These are phyloP conservation scores for Blastomyces gilchristii DNA, from an alignment of 2,329 filamentous ascomycete genomes.

Conservation along the genomic window DNA sequence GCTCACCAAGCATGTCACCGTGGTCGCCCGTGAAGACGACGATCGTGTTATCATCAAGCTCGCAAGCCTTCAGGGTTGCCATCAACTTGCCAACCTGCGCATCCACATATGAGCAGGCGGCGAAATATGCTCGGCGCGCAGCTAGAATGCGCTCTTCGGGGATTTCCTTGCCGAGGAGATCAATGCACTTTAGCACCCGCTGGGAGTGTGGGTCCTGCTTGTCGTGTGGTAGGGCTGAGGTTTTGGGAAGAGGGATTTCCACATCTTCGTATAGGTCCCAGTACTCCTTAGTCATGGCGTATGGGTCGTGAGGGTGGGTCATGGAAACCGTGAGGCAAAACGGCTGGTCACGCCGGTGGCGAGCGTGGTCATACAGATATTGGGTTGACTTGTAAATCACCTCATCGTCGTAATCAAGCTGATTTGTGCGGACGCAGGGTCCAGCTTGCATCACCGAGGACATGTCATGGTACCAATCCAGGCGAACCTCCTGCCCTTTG, in stretches of 20 bases:
- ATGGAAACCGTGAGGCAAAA: constrained; percentile 87
- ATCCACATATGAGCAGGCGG: constrained; percentile 86
- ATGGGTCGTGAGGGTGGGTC: constrained; percentile 90
- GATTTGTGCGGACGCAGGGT: constrained; percentile 80
- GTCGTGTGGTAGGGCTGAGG: constrained; percentile 61
- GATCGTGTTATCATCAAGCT: constrained; percentile 74
- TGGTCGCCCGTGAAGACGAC: constrained; percentile 90
- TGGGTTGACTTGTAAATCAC: constrained; percentile 87
- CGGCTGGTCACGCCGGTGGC: constrained; percentile 64
- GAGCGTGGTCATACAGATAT: constrained; percentile 82
- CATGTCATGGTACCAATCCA: constrained; percentile 96
- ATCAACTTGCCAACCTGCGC: constrained; percentile 81
- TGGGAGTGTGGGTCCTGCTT: constrained; percentile 79
- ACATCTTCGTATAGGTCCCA: constrained; percentile 88
- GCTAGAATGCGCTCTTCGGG: constrained; percentile 76
- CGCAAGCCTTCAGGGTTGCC: constrained; percentile 64
- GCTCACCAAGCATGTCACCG: constrained; percentile 91
- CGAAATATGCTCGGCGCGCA: constrained; percentile 82
- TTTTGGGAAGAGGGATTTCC: constrained; percentile 72
- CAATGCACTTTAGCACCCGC: constrained; percentile 75
- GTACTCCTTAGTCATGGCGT: constrained; percentile 86
- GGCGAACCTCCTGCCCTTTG: constrained; percentile 41
- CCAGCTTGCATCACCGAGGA: constrained; percentile 87
- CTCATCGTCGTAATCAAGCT: constrained; percentile 92
- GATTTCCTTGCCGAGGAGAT: constrained; percentile 75